Evolutionary conservation across 169 alveolate species (phyloP).

Genomic region (Plasmodium vivax): DNA sequence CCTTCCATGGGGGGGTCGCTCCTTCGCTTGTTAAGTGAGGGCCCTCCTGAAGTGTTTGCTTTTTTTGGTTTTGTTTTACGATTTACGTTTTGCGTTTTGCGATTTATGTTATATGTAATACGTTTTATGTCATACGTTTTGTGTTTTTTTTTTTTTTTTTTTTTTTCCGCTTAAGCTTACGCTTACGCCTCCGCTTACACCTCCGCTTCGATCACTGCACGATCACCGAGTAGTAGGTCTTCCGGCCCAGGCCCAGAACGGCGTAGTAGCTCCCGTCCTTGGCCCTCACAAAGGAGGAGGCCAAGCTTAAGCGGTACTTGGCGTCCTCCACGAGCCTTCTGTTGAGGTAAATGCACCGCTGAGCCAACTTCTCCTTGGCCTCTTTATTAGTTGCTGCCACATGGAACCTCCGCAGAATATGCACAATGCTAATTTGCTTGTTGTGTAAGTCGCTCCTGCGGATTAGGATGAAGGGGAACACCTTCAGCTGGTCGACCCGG

Average conservation of each 20-base stretch:
- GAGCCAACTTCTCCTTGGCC: constrained; percentile 51
- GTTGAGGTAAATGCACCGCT: constrained; percentile 20
- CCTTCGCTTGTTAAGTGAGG: too few species aligned
- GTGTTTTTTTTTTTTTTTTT: too few species aligned
- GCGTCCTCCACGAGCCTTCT: neutral
- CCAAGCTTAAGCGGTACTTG: neutral
- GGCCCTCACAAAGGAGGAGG: neutral
- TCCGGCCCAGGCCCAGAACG: constrained; percentile 26
- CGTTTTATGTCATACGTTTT: too few species aligned
- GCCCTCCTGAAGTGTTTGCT: too few species aligned
- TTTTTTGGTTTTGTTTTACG: too few species aligned
- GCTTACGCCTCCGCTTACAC: too few species aligned
- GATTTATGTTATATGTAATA: too few species aligned
- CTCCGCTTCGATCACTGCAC: too few species aligned
- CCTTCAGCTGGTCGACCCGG: constrained; percentile 12
- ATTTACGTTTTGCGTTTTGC: too few species aligned
- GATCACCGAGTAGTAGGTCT: constrained; percentile 30
- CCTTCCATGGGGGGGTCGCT: neutral
- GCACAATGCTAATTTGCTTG: constrained; percentile 12
- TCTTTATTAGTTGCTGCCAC: constrained; percentile 44
- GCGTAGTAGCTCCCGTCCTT: constrained; percentile 3
- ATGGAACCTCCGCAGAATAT: constrained; percentile 11
- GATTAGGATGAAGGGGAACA: constrained; percentile 41
- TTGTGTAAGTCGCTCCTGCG: neutral
- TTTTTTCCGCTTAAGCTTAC: neutral